phyloP scores from a whole-genome alignment of 169 alveolate genomes.

The Plasmodium gaboni region DNA sequence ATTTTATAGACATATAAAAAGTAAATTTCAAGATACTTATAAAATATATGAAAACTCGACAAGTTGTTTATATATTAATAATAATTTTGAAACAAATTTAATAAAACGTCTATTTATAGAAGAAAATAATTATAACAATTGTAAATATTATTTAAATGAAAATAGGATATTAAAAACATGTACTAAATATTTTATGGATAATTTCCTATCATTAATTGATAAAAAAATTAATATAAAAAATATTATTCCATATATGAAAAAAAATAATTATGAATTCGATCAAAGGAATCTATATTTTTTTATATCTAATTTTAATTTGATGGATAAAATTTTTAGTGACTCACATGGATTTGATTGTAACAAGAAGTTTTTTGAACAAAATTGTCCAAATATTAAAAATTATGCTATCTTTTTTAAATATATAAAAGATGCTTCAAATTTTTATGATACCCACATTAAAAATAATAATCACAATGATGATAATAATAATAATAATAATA shows the following conservation, averaged over 20 bases:
- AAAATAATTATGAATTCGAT: conserved; percentile 40
- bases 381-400: conserved; percentile 29
- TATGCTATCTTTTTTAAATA: conserved; percentile 57
- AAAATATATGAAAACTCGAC: conserved; percentile 72
- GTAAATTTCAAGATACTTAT: conserved; percentile 30
- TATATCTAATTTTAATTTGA: conserved; percentile 34
- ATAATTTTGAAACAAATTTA: conserved; percentile 56
- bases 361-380: conserved; percentile 23
- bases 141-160: conserved; percentile 16
- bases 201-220: conserved; percentile 28
- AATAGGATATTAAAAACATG: conserved; percentile 51
- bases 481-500: background rate
- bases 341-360: conserved; percentile 70
- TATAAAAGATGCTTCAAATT: conserved; percentile 41
- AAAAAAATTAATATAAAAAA: conserved; percentile 57
- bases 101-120: conserved; percentile 44
- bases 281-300: conserved; percentile 51
- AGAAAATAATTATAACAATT: conserved; percentile 20
- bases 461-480: background rate
- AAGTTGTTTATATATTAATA: conserved; percentile 39
- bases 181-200: conserved; percentile 42
- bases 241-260: conserved; percentile 57
- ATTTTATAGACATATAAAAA: conserved; percentile 35
- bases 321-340: conserved; percentile 71
- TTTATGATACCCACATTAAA: conserved; percentile 41